Percentiles rank a stretch among this genome's conserved stretches.
Evolutionary conservation across 2,329 filamentous ascomycete genomes (phyloP).

Genomic region (Diaporthe citrichinensis): DNA sequence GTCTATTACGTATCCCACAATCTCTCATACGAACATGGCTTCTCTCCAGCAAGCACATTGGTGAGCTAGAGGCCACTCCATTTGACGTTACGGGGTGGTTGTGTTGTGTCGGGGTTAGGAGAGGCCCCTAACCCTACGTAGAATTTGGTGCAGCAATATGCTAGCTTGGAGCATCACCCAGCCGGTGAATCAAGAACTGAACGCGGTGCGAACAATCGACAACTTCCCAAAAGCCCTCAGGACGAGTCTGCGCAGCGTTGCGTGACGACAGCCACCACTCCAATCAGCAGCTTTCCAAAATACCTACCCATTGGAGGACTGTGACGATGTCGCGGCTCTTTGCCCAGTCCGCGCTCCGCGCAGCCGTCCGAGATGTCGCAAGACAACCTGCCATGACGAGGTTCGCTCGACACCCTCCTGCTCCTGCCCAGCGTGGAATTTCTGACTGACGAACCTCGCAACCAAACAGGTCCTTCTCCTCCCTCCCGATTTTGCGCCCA

Average conservation of each 20-base stretch:
- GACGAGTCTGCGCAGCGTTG: background rate
- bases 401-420: background rate
- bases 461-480: slow-evolving; percentile 52
- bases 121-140: slow-evolving; percentile 7
- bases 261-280: background rate
- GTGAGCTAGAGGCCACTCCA: background rate
- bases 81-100: background rate
- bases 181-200: background rate
- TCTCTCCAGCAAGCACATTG: background rate
- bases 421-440: background rate
- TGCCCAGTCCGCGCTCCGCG: slow-evolving; percentile 39
- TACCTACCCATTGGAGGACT: slow-evolving; percentile 1
- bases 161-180: background rate
- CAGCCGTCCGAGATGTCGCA: slow-evolving; percentile 38
- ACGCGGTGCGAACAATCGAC: background rate
- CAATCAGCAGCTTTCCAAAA: background rate
- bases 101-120: background rate
- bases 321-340: slow-evolving; percentile 38
- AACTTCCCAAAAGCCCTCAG: background rate
- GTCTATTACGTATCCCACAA: background rate
- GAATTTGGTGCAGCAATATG: background rate
- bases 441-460: background rate
- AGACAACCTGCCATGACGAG: slow-evolving; percentile 33
- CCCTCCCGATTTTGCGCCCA: slow-evolving; percentile 66
- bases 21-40: background rate